Base-by-base conservation (phyloP, 2,329 filamentous ascomycete genomes). In the Pseudogymnoascus pannorum region DNA sequence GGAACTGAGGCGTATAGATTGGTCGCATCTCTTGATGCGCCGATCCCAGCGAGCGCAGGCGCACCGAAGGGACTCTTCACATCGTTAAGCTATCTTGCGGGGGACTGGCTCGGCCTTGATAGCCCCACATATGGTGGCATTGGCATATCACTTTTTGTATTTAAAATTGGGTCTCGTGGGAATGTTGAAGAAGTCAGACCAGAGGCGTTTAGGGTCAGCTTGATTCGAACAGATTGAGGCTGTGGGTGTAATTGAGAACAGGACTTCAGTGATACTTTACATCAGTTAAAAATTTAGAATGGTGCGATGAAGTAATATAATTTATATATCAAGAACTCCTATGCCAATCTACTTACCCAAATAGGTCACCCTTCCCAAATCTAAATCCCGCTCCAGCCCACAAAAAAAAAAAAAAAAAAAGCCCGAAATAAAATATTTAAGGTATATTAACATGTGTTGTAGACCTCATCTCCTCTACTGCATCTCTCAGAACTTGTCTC, bases 81-180 rank as follows among this genome's bases (percentile, higher is more conserved):
- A 18, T 54, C 48, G n/a, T 9, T 54, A n/a, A 54, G 48, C 48
- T 54, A 54, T 18, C 24, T 54, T 2, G 48, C 26, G 12, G 48
- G 20, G 24, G 48, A 54, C 48, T 54, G 48, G 48, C 29, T 54
- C 4, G 2, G 9, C 24, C 48, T 54, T n/a, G 48, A 54, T 54
- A 54, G n/a, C 31, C 48, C 48, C 4, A 54, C 48, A 54, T 54
- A 54, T 54, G 48, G 48, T 54, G 48, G 48, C n/a, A 31, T 54
- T 31, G 48, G 48, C 5, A 18, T 54, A 31, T 54, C 48, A 4
- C 48, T 54, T 54, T 54, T 54, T 54, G 26, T 31, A 18, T 54
- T 54, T 16, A 54, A 54, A 26, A 31, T 54, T 31, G 26, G 48
- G n/a, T 54, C 24, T n/a, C n/a, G 24, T 18, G 48, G 48, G 24